Conservation (phyloP, 2,329 filamentous ascomycete genomes). For the Cladorrhinum sp. region DNA sequence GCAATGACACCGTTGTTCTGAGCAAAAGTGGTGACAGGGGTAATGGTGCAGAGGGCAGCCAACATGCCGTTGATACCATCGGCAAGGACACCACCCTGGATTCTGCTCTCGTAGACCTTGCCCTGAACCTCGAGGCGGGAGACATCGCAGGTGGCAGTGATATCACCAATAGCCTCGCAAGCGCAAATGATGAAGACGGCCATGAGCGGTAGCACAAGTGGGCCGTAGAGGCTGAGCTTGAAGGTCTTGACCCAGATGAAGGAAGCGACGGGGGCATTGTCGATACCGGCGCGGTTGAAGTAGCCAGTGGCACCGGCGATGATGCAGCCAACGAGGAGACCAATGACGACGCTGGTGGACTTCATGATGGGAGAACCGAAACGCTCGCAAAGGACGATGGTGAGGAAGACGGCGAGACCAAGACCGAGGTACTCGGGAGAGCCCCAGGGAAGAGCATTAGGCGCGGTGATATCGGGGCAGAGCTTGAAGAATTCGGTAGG, state of each 20-base stretch:
- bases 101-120: constrained; percentile 67
- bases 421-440: constrained; percentile 74
- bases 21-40: constrained; percentile 75
- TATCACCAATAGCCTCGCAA: constrained; percentile 77
- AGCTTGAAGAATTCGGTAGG: constrained; percentile 54
- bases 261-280: constrained; percentile 65
- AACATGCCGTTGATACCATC: constrained; percentile 75
- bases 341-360: constrained; percentile 70
- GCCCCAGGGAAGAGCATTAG: constrained; percentile 73
- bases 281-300: constrained; percentile 70
- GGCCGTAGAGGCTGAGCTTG: constrained; percentile 66
- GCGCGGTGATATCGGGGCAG: constrained; percentile 66
- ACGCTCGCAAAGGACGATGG: constrained; percentile 76
- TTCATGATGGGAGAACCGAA: constrained; percentile 86
- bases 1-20: constrained; percentile 86
- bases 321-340: constrained; percentile 71
- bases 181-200: constrained; percentile 70
- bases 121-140: constrained; percentile 73
- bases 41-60: constrained; percentile 74
- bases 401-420: constrained; percentile 75
- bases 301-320: constrained; percentile 76
- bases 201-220: constrained; percentile 69
- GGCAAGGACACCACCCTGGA: constrained; percentile 75
- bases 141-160: constrained; percentile 79
- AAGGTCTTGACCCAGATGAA: constrained; percentile 82